Conservation (phyloP, 805 yeast species). For the Vanderwaltozyma polyspora region DNA sequence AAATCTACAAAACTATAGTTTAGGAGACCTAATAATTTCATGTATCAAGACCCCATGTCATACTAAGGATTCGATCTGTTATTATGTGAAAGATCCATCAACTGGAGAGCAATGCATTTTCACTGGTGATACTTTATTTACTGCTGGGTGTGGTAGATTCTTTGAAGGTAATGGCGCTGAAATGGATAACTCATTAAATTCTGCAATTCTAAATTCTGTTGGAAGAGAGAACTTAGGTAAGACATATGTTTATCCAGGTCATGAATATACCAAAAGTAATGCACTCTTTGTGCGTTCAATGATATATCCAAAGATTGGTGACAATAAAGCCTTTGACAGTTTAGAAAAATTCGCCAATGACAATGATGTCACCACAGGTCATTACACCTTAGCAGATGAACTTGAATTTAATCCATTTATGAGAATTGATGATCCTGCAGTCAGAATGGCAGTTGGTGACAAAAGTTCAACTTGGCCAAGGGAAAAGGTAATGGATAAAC, state of each 20-base stretch:
- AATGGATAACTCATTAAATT: slow-evolving; percentile 64
- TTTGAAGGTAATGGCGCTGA: slow-evolving; percentile 82
- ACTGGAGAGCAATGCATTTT: slow-evolving; percentile 66
- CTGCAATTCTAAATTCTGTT: slow-evolving; percentile 52
- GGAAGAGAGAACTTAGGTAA: slow-evolving; percentile 19
- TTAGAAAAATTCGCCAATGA: slow-evolving; percentile 40
- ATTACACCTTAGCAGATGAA: slow-evolving; percentile 78
- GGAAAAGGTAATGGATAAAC: slow-evolving; percentile 53
- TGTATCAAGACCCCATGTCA: slow-evolving; percentile 97
- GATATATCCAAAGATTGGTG: slow-evolving; percentile 32
- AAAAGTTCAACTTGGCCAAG: slow-evolving; percentile 26
- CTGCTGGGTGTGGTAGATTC: slow-evolving; percentile 92
- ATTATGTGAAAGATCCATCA: slow-evolving; percentile 51
- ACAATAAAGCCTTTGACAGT: slow-evolving; percentile 36
- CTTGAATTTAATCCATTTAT: slow-evolving; percentile 78
- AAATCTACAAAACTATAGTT: slow-evolving; percentile 45
- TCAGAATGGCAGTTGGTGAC: slow-evolving; percentile 48
- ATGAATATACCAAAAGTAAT: slow-evolving; percentile 83
- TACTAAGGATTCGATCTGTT: slow-evolving; percentile 92
- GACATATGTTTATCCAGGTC: slow-evolving; percentile 83
- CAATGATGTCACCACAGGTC: slow-evolving; percentile 75
- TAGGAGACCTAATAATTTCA: slow-evolving; percentile 38
- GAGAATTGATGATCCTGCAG: slow-evolving; percentile 56
- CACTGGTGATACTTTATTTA: slow-evolving; percentile 92
- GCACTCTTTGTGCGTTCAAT: slow-evolving; percentile 65